Percentiles rank a stretch among this genome's conserved stretches.
Conservation (phyloP, 2,329 filamentous ascomycete genomes). For the Colletotrichum echinochloae region DNA sequence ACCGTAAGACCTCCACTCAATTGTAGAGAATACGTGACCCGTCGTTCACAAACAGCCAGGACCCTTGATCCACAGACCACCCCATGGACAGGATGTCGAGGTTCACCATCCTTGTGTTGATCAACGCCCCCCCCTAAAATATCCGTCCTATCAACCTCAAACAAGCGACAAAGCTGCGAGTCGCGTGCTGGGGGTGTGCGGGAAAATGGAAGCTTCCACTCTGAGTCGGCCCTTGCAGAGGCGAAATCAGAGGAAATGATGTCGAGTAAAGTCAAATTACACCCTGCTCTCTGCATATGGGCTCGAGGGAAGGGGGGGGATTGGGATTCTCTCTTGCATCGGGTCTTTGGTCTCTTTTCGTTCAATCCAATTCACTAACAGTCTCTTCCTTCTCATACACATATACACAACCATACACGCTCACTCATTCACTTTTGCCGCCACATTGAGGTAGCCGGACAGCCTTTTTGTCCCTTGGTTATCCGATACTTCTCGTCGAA, state of each 20-base stretch:
- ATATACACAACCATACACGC: neutral
- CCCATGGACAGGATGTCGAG: constrained; percentile 36
- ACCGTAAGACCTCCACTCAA: constrained; percentile 40
- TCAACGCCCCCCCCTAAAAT: constrained; percentile 57
- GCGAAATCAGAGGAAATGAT: constrained; percentile 34
- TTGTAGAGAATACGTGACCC: constrained; percentile 38
- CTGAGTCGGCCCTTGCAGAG: constrained; percentile 29
- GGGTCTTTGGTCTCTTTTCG: constrained; percentile 27
- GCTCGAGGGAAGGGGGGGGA: neutral
- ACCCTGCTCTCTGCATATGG: constrained; percentile 33
- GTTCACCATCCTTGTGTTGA: constrained; percentile 52
- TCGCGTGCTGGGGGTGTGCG: constrained; percentile 39
- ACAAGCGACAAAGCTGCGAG: constrained; percentile 49
- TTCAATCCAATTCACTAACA: constrained; percentile 4
- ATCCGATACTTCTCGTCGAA: constrained; percentile 22
- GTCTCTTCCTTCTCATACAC: neutral
- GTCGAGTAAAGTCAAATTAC: constrained; percentile 31
- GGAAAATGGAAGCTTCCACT: constrained; percentile 30
- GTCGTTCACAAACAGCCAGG: constrained; percentile 34
- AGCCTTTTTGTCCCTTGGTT: neutral
- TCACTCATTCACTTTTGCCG: neutral
- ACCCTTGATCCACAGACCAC: constrained; percentile 44
- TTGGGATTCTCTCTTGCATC: constrained; percentile 26
- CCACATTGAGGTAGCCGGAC: constrained; percentile 1
- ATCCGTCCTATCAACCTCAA: constrained; percentile 66